Conservation (phyloP, 2,329 filamentous ascomycete species). For the Nemania serpens region DNA sequence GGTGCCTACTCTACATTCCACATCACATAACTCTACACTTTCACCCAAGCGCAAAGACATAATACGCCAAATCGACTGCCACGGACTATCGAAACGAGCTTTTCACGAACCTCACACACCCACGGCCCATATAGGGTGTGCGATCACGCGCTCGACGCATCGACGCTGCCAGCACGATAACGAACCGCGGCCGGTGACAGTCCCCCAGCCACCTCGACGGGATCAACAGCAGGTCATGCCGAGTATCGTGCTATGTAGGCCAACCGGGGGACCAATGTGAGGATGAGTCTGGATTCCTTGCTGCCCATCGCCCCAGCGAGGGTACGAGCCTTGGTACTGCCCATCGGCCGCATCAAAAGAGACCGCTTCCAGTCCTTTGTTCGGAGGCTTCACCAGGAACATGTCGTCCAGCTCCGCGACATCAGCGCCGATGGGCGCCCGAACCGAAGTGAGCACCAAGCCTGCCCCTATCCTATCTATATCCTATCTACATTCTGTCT, state of each 20-base stretch:
- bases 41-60: conserved; percentile 3
- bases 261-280: conserved; percentile 51
- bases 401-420: conserved; percentile 83
- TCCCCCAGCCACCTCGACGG: not conserved
- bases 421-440: conserved; percentile 83
- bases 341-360: conserved; percentile 82
- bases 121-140: too few species aligned
- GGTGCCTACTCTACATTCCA: conserved; percentile 6
- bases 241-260: conserved; percentile 36
- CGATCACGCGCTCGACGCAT: too few species aligned
- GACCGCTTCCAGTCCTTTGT: conserved; percentile 81
- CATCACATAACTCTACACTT: not conserved
- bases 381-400: conserved; percentile 75
- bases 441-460: conserved; percentile 70
- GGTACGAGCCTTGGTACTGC: conserved; percentile 84
- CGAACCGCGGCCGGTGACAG: not conserved
- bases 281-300: conserved; percentile 86
- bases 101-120: too few species aligned
- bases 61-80: not conserved
- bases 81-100: not conserved
- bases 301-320: conserved; percentile 90
- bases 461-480: not conserved
- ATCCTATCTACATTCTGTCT: not conserved
- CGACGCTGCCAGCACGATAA: conserved; percentile 8
- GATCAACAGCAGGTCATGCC: conserved; percentile 31